Conservation (phyloP, 805 yeast species). For the Brettanomyces sp. region DNA sequence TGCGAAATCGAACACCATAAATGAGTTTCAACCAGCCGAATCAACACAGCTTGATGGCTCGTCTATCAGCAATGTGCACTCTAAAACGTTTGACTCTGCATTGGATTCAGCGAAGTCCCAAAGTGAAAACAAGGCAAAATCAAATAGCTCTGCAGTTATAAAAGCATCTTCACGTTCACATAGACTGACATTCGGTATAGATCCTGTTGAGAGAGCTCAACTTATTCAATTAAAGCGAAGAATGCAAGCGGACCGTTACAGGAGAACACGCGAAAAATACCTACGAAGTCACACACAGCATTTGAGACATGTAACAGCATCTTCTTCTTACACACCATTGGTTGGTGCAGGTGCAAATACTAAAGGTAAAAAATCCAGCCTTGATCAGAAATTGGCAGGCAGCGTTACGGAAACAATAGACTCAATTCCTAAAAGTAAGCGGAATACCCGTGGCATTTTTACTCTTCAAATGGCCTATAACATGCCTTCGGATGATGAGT, state of each 20-base stretch:
- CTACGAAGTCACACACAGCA: slow-evolving; percentile 25
- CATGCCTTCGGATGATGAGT: not conserved
- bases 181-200: slow-evolving; percentile 10
- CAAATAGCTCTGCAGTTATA: no score
- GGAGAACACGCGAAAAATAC: slow-evolving; percentile 37
- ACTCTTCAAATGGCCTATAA: slow-evolving; percentile 1
- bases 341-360: slow-evolving; percentile 17
- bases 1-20: no score
- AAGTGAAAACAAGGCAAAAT: not conserved
- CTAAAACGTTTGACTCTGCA: not conserved
- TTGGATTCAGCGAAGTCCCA: not conserved
- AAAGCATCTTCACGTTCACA: not conserved
- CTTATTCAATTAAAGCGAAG: slow-evolving; percentile 23
- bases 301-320: slow-evolving; percentile 6
- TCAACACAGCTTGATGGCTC: slow-evolving; percentile 7
- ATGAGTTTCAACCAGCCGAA: slow-evolving; percentile 5
- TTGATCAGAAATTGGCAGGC: not conserved
- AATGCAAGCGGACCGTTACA: slow-evolving; percentile 37
- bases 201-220: slow-evolving; percentile 25
- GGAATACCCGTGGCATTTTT: slow-evolving; percentile 19
- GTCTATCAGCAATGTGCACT: not conserved
- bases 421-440: slow-evolving; percentile 13
- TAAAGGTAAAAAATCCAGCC: slow-evolving; percentile 6
- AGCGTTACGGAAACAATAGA: not conserved
- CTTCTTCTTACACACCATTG: slow-evolving; percentile 9